phyloP scores from a whole-genome alignment of 192 early-diverging fungal species.

The Entomortierella chlamydospora region DNA sequence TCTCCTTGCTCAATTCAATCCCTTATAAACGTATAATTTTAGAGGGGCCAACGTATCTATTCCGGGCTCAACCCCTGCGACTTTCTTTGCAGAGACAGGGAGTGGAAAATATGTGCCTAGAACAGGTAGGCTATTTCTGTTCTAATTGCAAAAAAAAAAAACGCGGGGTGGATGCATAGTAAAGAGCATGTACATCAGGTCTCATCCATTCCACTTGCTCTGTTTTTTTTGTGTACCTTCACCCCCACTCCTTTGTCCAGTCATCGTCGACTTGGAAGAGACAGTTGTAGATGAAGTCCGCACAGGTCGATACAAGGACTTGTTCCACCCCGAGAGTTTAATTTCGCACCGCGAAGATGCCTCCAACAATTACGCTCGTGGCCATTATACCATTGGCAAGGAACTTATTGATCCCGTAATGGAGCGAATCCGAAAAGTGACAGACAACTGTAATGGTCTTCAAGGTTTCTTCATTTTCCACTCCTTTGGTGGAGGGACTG shows the following conservation, averaged over 20 bases:
- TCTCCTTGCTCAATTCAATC: too few relatives aligned
- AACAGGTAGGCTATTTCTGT: conserved; percentile 60
- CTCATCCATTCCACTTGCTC: background rate
- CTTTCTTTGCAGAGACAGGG: conserved; percentile 99
- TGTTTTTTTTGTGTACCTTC: background rate
- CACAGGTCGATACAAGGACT: conserved; percentile 87
- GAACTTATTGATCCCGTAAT: conserved; percentile 97
- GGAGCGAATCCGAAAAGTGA: conserved; percentile 96
- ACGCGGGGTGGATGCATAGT: background rate
- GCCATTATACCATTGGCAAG: conserved; percentile 99
- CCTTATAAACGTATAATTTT: too few relatives aligned
- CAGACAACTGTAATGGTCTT: conserved; percentile 98
- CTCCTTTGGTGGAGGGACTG: conserved; percentile 99
- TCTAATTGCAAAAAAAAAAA: too few relatives aligned
- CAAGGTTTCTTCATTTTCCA: conserved; percentile 99
- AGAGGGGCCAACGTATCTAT: too few relatives aligned
- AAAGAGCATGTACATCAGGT: background rate
- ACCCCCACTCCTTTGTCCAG: conserved; percentile 25
- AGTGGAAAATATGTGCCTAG: conserved; percentile 99
- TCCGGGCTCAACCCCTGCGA: conserved; percentile 96
- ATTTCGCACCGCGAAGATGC: conserved; percentile 99
- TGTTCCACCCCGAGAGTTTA: conserved; percentile 88
- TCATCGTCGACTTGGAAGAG: conserved; percentile 97
- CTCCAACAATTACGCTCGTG: conserved; percentile 99
- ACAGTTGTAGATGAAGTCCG: conserved; percentile 99